Evolutionary conservation across 75 land plant genomes (phyloP).

Genomic region (Selaginella tamariscina): DNA sequence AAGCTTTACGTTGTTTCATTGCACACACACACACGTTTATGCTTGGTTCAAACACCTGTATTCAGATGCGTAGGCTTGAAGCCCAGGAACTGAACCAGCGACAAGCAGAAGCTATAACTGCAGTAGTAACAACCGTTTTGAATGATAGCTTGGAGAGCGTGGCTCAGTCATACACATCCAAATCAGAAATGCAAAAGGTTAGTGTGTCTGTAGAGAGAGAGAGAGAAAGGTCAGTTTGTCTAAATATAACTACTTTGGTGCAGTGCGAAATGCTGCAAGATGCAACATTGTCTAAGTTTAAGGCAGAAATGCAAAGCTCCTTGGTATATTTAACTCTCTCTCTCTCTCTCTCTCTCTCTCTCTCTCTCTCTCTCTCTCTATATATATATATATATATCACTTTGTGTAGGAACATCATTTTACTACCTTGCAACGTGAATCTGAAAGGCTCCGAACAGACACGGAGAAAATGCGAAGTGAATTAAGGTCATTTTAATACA

Average conservation of each 20-base stretch:
- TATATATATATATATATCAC: too few species aligned
- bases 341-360: background rate
- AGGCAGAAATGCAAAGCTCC: slow-evolving; percentile 51
- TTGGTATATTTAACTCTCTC: slow-evolving; percentile 25
- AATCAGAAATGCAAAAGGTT: slow-evolving; percentile 66
- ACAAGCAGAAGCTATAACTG: slow-evolving; percentile 85
- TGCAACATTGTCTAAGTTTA: slow-evolving; percentile 42
- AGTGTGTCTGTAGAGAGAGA: background rate
- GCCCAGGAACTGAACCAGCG: slow-evolving; percentile 63
- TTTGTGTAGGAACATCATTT: slow-evolving; percentile 38
- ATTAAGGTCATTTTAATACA: too few species aligned
- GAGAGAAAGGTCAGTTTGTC: background rate
- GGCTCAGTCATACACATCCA: slow-evolving; percentile 53
- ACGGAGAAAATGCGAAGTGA: slow-evolving; percentile 93
- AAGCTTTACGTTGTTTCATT: background rate
- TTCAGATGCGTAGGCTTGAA: slow-evolving; percentile 62
- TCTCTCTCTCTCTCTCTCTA: too few species aligned
- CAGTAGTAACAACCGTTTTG: slow-evolving; percentile 66
- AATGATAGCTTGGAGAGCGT: slow-evolving; percentile 85
- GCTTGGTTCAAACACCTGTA: background rate
- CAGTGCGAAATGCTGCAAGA: slow-evolving; percentile 60
- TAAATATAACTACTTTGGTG: slow-evolving; percentile 16
- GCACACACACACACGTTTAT: too few species aligned
- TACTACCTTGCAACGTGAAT: slow-evolving; percentile 65
- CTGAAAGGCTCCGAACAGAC: slow-evolving; percentile 67